Percentiles rank a stretch among this genome's conserved stretches.
These are phyloP conservation scores for Penicillium sp. DNA, from an alignment of 2,329 filamentous ascomycete genomes.

Conservation along the genomic window DNA sequence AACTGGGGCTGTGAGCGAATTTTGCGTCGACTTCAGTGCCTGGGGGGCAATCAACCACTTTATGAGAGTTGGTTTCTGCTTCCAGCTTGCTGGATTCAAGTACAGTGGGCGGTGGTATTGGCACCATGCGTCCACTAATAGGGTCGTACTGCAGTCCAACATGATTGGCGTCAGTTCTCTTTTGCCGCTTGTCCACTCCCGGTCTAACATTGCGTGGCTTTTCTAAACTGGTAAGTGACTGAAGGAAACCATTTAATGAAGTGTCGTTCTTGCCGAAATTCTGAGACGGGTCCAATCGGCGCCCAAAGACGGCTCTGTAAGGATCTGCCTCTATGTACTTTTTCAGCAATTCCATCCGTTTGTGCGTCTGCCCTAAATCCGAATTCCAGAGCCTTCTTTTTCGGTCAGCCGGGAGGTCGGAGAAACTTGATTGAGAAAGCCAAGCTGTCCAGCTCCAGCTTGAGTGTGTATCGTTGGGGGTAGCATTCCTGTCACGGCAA, in stretches of 20 bases:
- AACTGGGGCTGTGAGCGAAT: constrained; percentile 4
- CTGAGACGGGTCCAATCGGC: constrained; percentile 29
- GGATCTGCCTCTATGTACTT: constrained; percentile 41
- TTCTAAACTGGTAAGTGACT: constrained; percentile 24
- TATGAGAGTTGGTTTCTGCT: not conserved
- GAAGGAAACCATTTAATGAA: constrained; percentile 33
- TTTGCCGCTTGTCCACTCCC: constrained; percentile 6
- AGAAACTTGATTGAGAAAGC: constrained; percentile 14
- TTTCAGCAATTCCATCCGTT: constrained; percentile 40
- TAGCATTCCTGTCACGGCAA: constrained; percentile 7
- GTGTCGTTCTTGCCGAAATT: constrained; percentile 22
- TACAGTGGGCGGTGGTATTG: constrained; percentile 8
- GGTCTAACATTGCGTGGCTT: constrained; percentile 7
- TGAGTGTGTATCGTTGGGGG: constrained; percentile 2
- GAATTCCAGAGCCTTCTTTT: constrained; percentile 23
- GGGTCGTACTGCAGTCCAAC: constrained; percentile 41
- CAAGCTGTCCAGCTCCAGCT: constrained; percentile 3
- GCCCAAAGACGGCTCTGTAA: constrained; percentile 43
- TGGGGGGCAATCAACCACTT: constrained; percentile 1
- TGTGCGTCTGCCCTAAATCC: constrained; percentile 23
- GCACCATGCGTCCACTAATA: constrained; percentile 44
- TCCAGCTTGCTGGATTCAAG: not conserved
- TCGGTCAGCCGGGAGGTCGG: constrained; percentile 7
- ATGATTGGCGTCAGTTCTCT: constrained; percentile 2
- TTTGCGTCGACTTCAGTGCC: constrained; percentile 16